phyloP scores from a whole-genome alignment of 345 rosid species.

The Crucihimalaya himalaica region DNA sequence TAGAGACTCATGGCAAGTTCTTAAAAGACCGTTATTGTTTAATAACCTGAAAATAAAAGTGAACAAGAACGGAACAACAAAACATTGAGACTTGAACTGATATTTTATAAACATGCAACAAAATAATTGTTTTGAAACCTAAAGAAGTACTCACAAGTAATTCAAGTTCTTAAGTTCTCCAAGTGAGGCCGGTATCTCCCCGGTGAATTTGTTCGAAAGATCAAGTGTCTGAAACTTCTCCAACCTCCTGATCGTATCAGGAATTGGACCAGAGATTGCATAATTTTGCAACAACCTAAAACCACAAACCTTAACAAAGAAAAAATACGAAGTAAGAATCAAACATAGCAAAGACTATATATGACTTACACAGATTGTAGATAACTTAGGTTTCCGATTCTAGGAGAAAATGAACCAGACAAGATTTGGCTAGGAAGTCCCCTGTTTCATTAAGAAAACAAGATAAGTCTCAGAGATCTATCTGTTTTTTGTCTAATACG shows the following conservation, averaged over 20 bases:
- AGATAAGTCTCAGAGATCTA: conserved; percentile 24
- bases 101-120: neutral
- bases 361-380: conserved; percentile 82
- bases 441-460: conserved; percentile 46
- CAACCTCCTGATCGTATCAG: conserved; percentile 76
- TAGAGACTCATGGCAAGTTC: conserved; percentile 74
- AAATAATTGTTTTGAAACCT: neutral
- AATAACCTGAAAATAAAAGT: conserved; percentile 59
- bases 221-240: conserved; percentile 88
- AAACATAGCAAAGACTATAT: conserved; percentile 17
- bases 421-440: conserved; percentile 95
- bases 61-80: neutral
- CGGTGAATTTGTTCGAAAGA: conserved; percentile 87
- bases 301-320: conserved; percentile 16
- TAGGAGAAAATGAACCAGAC: conserved; percentile 87
- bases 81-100: conserved; percentile 19
- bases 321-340: conserved; percentile 6
- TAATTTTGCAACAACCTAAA: conserved; percentile 94
- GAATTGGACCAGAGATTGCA: conserved; percentile 82
- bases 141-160: conserved; percentile 65
- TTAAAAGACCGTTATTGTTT: conserved; percentile 91
- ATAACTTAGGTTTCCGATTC: conserved; percentile 80
- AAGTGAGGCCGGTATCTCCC: conserved; percentile 72
- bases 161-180: conserved; percentile 81
- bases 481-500: neutral